A percentile compares a stretch with the other conserved stretches of the same genome.
Evolutionary conservation across 768 basidiomycete genomes (phyloP).

Genomic region (Psilocybe subaeruginosa): DNA sequence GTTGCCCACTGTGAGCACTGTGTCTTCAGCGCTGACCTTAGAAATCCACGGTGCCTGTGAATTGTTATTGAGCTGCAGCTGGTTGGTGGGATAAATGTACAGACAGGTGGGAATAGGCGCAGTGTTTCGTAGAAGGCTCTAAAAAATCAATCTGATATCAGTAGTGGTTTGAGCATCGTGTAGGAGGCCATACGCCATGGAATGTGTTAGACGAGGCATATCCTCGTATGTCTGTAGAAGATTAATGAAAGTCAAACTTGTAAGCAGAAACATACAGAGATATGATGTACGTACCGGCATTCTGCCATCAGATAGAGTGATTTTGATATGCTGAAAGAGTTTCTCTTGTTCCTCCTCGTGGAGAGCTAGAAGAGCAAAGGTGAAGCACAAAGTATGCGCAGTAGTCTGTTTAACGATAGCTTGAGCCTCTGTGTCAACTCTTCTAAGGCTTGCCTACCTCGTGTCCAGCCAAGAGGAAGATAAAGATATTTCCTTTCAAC

Average conservation of each 20-base stretch:
- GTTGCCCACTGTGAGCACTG: constrained; percentile 35
- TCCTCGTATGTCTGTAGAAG: constrained; percentile 16
- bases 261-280: too few relatives aligned
- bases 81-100: not conserved
- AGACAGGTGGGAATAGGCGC: not conserved
- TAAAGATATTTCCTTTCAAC: not conserved
- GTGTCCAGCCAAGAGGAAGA: not conserved
- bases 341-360: constrained; percentile 46
- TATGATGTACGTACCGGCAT: constrained; percentile 12
- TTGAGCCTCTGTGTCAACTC: not conserved
- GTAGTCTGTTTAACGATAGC: constrained; percentile 28
- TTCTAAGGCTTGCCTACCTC: not conserved
- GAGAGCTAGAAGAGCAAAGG: constrained; percentile 44
- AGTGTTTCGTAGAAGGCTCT: not conserved
- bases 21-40: constrained; percentile 49
- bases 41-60: constrained; percentile 28
- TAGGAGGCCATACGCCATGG: constrained; percentile 13
- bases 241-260: too few relatives aligned
- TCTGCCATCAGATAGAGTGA: constrained; percentile 25
- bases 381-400: constrained; percentile 39
- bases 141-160: too few relatives aligned
- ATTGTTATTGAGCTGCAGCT: not conserved
- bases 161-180: not conserved
- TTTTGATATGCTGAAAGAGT: constrained; percentile 38
- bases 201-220: constrained; percentile 16